Evolutionary conservation across 2,329 filamentous ascomycete genomes (phyloP), one percentile per base, ranked within the genome.

Genomic region (Fusarium odoratissimum): DNA sequence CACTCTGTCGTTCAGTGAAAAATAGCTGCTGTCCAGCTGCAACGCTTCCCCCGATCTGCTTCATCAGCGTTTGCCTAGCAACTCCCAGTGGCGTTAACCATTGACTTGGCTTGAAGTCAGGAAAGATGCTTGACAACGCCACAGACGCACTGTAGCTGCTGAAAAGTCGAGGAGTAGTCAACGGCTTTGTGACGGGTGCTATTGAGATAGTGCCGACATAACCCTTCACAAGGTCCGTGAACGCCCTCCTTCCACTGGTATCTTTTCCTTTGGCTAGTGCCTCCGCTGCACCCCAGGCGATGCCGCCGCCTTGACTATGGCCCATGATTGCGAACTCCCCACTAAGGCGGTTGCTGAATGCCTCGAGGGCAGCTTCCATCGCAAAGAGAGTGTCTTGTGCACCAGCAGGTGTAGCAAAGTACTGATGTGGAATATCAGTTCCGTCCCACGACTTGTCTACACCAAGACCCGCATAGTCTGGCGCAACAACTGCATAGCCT

Each of bases 381-480:
- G 84, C 80, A 60, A 85, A 82, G 1, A 84, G 75, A 0, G 84
- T 60, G 68, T 88, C 86, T 42, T 82, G 82, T 1, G 84, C 86
- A 19, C 80, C 77, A 2, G 81, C 76, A 1, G 81, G 78, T 6
- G 72, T 68, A 5, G 79, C 79, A 19, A 84, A 77, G 60, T 83
- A 88, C 46, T 83, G 80, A 67, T 86, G 83, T 3, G 78, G 75
- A 55, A 86, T 83, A 2, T 62, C 33, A 17, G 73, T 79, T 16
- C 82, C 82, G 56, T 81, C 76, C 72, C 81, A 79, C 3, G 75
- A 75, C n/a, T 67, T 74, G 11, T 67, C 67, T 5, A 86, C 70
- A 5, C 85, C 85, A 8, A 86, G 79, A 0, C 84, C 84, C 2
- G 83, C 81, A 75, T 83, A 86, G 64, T 86, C 85, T 5, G 83